phyloP scores from a whole-genome alignment of 345 rosid species.

The Salix dunnii region DNA sequence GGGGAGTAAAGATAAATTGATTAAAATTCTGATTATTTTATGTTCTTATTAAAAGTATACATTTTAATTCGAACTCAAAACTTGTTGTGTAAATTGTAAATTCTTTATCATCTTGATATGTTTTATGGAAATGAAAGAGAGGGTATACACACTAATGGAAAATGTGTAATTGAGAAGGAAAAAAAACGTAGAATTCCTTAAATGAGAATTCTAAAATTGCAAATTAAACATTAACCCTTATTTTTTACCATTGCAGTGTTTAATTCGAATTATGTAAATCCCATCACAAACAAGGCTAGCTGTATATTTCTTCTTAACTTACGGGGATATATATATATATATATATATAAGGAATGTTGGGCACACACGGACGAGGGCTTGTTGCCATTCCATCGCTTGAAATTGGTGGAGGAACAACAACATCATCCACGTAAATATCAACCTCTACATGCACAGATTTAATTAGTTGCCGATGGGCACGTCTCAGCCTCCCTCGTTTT shows the following conservation, averaged over 20 bases:
- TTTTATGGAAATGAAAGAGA: accelerated
- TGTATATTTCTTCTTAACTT: too few species aligned
- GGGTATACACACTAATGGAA: neutral
- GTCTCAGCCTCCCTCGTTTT: neutral
- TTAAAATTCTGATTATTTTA: too few species aligned
- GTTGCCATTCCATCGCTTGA: neutral
- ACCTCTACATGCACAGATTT: neutral
- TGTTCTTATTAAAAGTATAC: accelerated
- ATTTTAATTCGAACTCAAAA: too few species aligned
- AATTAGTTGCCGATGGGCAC: neutral
- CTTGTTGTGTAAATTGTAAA: accelerated
- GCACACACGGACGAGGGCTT: neutral
- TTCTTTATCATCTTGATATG: accelerated
- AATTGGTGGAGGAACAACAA: neutral
- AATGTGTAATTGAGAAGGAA: neutral
- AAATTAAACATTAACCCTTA: too few species aligned
- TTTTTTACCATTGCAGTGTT: too few species aligned
- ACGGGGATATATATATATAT: neutral
- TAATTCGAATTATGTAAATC: too few species aligned
- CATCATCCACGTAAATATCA: neutral
- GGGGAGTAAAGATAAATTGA: too few species aligned
- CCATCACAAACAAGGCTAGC: too few species aligned
- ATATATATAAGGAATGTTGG: neutral
- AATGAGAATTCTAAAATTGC: too few species aligned
- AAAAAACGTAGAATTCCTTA: neutral